Conservation (phyloP, 148 eudicot species). For the Fallopia convolvulus region DNA sequence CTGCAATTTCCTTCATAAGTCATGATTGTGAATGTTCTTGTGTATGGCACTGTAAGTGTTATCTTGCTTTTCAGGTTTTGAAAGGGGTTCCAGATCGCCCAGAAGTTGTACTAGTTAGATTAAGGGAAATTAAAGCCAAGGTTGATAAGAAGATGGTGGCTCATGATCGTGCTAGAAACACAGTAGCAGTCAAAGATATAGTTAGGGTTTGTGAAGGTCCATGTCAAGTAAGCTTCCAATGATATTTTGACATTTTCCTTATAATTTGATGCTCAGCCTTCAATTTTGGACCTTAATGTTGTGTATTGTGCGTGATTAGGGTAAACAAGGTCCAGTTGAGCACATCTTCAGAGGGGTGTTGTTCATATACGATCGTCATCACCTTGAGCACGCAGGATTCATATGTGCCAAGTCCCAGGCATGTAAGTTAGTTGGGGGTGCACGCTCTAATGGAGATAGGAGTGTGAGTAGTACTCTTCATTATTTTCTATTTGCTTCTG, state of each 20-base stretch:
- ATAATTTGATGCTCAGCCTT: neutral
- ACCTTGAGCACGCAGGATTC: conserved; percentile 98
- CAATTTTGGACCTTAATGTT: neutral
- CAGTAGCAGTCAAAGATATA: conserved; percentile 79
- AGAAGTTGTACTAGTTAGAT: conserved; percentile 74
- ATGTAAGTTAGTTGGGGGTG: conserved; percentile 81
- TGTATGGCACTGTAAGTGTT: neutral
- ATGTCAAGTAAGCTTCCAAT: conserved; percentile 42
- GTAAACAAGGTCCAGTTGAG: conserved; percentile 96
- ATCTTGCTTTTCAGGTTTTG: conserved; percentile 48
- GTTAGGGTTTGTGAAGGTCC: conserved; percentile 79
- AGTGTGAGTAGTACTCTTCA: conserved; percentile 20
- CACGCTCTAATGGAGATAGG: conserved; percentile 63
- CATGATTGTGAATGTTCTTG: conserved; percentile 14
- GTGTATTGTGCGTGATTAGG: conserved; percentile 38
- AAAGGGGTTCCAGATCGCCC: conserved; percentile 93
- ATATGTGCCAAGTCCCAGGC: conserved; percentile 83
- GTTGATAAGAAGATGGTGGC: conserved; percentile 54
- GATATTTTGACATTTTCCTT: neutral
- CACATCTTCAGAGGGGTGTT: conserved; percentile 74
- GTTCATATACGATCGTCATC: conserved; percentile 86
- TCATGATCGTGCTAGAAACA: conserved; percentile 66
- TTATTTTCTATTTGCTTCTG: neutral
- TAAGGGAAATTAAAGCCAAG: conserved; percentile 84
- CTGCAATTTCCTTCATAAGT: neutral